A percentile compares a stretch with the other conserved stretches of the same genome.
These are phyloP conservation scores for Lasiosphaeria ovina DNA, from an alignment of 495 filamentous ascomycete genomes.

Conservation along the genomic window DNA sequence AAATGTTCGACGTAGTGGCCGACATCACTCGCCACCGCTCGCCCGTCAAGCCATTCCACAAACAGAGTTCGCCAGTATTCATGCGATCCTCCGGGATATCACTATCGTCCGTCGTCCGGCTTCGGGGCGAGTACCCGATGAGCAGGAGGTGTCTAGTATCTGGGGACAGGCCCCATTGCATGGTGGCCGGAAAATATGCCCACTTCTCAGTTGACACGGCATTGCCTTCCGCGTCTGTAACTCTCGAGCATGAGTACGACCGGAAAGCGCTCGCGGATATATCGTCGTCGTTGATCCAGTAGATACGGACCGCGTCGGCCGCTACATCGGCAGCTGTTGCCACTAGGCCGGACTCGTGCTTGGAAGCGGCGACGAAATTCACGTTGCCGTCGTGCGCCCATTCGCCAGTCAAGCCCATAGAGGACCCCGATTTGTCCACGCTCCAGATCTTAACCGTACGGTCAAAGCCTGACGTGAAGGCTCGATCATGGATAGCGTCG, in stretches of 20 bases:
- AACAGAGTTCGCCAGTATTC: constrained; percentile 64
- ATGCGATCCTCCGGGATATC: constrained; percentile 53
- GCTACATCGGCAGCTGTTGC: constrained; percentile 53
- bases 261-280: constrained; percentile 32
- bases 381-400: constrained; percentile 67
- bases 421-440: constrained; percentile 32
- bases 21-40: constrained; percentile 45
- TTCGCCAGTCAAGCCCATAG: constrained; percentile 45
- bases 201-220: constrained; percentile 45
- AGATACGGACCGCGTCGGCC: constrained; percentile 49
- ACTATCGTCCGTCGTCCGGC: constrained; percentile 47
- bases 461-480: constrained; percentile 83
- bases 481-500: constrained; percentile 50
- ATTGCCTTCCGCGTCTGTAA: constrained; percentile 42
- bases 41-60: constrained; percentile 63
- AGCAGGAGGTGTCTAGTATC: constrained; percentile 59
- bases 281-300: constrained; percentile 36
- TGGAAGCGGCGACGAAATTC: constrained; percentile 65
- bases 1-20: constrained; percentile 66
- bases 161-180: constrained; percentile 65
- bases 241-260: constrained; percentile 47
- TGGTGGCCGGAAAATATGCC: constrained; percentile 66
- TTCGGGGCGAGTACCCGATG: constrained; percentile 71
- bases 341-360: constrained; percentile 39
- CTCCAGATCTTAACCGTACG: constrained; percentile 76